Conservation (phyloP, 2,329 filamentous ascomycete genomes). For the Metarhizium anisopliae region DNA sequence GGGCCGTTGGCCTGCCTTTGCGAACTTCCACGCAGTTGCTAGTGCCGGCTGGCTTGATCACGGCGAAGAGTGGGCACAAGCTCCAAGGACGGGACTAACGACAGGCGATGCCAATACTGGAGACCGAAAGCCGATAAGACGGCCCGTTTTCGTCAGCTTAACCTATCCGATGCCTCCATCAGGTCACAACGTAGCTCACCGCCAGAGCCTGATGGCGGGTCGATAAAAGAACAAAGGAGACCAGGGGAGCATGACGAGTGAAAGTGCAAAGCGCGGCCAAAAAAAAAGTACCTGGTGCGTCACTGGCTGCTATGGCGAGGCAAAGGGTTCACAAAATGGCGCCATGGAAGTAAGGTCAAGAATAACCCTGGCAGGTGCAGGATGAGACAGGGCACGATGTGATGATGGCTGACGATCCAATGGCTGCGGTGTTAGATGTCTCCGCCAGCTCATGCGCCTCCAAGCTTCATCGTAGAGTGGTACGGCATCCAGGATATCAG, state of each 20-base stretch:
- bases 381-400: not conserved
- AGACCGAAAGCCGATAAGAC: not conserved
- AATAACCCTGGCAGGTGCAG: not conserved
- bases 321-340: not conserved
- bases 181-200: conserved; percentile 2
- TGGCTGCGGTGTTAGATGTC: not conserved
- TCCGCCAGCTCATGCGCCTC: conserved; percentile 1
- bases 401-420: not conserved
- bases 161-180: not conserved
- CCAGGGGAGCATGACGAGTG: not conserved
- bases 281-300: not conserved
- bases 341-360: not conserved
- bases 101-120: not conserved
- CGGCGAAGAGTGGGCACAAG: not conserved
- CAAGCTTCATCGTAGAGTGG: not conserved
- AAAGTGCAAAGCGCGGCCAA: not conserved
- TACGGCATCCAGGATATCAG: not conserved
- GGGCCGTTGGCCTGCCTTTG: not conserved
- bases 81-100: not conserved
- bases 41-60: conserved; percentile 2
- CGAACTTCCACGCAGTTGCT: conserved; percentile 3
- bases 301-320: not conserved
- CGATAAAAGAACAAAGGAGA: not conserved
- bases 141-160: not conserved
- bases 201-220: not conserved